Evolutionary conservation across 2,329 filamentous ascomycete species (phyloP), one percentile per base, ranked within the genome.

Genomic region (Xylaria sp.): DNA sequence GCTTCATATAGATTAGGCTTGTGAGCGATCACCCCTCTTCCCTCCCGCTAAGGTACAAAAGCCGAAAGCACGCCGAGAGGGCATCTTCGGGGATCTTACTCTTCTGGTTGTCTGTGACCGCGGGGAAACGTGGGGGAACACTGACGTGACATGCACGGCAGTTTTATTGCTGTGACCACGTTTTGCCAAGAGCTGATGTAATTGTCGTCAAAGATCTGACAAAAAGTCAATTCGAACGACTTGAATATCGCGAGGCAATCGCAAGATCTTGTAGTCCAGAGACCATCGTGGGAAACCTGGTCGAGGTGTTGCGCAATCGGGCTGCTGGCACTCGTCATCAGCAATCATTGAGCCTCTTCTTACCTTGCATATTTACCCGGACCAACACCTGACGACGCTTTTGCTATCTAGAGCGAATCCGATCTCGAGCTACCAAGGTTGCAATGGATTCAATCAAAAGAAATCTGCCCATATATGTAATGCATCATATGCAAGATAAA

Each of bases 91-190:
- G 28, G 54, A 33, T 23, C 31, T 59, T 40, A 65, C 61, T 54
- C 20, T 67, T 67, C 51, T 40, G 49, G 68, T 65, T 46, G 6
- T 57, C 33, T 62, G 46, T 42, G 36, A 70, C 59, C 68, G 68
- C 54, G 68, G 68, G 66, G 68, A 28, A 60, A 68, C 61, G 61
- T 64, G 68, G 68, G 67, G 68, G 58, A 58, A 38, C 28, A 6
- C 60, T 59, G 51, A 66, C 36, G 42, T 61, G 51, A 61, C 42
- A 62, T 59, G 57, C n/a, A 33, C 61, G 61, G 65, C 65, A 70
- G 61, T 70, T 70, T 59, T 15, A 33, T 48, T 56, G 42, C 38
- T n/a, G 61, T n/a, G 23, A 31, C 26, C n/a, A 51, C 15, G 44
- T 54, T 56, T 42, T 59, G 65, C 65, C 65, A 65, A 70, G 65